phyloP scores from a whole-genome alignment of 805 yeast species.

The Hanseniaspora guilliermondii region DNA sequence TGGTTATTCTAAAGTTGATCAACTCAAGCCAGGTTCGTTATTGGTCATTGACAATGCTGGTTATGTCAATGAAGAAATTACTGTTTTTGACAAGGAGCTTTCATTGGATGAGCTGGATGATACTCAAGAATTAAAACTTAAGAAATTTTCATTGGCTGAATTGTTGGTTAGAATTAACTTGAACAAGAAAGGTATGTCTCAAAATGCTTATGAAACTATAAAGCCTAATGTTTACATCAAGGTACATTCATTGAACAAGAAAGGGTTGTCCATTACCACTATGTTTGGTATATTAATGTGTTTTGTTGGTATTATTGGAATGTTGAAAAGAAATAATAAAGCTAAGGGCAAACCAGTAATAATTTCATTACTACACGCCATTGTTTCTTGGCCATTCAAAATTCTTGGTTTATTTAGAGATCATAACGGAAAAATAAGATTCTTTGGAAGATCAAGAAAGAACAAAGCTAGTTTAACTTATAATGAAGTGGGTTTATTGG shows the following conservation, averaged over 20 bases:
- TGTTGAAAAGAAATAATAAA: not conserved
- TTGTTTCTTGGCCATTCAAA: not conserved
- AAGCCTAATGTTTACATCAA: not conserved
- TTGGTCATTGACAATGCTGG: conserved; percentile 15
- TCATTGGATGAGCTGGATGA: not conserved
- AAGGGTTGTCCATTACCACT: not conserved
- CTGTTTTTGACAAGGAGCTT: not conserved
- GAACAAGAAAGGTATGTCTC: not conserved
- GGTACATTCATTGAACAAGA: not conserved
- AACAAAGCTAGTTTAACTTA: conserved; percentile 5
- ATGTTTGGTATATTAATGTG: not conserved
- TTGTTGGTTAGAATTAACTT: not conserved
- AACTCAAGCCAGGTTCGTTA: conserved; percentile 15
- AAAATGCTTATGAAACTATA: not conserved
- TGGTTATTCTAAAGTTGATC: conserved; percentile 13
- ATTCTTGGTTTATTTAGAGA: not conserved
- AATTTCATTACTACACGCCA: not conserved
- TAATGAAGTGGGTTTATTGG: conserved; percentile 1
- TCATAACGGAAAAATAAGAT: not conserved
- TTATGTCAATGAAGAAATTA: not conserved
- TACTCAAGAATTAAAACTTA: not conserved
- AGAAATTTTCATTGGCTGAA: not conserved
- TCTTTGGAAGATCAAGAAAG: not conserved
- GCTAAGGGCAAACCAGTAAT: not conserved
- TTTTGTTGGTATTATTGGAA: not conserved